phyloP scores from a whole-genome alignment of 805 yeast genomes.

The Lipomyces sp. region DNA sequence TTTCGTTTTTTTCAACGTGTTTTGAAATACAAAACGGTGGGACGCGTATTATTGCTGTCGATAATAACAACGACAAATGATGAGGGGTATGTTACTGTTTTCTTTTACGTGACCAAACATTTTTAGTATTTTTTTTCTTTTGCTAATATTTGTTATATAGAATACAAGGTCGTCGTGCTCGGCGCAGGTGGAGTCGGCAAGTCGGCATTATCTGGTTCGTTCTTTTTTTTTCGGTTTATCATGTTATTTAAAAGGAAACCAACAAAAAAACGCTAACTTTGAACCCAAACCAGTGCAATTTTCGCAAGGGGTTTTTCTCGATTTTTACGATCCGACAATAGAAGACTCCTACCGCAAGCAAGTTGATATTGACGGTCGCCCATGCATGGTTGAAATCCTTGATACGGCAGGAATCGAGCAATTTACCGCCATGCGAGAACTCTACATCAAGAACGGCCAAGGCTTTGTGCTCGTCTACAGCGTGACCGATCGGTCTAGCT shows the following conservation, averaged over 20 bases:
- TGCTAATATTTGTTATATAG: conserved; percentile 12
- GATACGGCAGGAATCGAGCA: conserved; percentile 97
- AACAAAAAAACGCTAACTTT: background rate
- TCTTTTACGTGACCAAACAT: background rate
- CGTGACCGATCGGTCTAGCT: conserved; percentile 74
- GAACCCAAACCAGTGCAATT: conserved; percentile 29
- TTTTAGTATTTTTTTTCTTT: background rate
- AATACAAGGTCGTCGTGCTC: conserved; percentile 70
- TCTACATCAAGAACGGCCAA: conserved; percentile 65
- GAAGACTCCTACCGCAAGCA: conserved; percentile 94
- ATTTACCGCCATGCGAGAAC: conserved; percentile 94
- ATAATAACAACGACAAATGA: background rate
- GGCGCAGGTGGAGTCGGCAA: conserved; percentile 99
- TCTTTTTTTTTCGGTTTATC: background rate
- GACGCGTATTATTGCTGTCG: too few species aligned
- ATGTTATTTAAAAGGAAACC: too few species aligned
- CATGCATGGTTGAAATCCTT: conserved; percentile 82
- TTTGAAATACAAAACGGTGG: background rate
- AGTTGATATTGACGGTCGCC: conserved; percentile 84
- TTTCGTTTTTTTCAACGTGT: background rate
- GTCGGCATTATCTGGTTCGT: conserved; percentile 36
- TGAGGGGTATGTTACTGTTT: background rate
- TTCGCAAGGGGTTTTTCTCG: conserved; percentile 33
- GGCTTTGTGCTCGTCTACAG: conserved; percentile 89
- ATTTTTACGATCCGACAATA: conserved; percentile 86